Percentiles rank a stretch among this genome's conserved stretches.
phyloP scores from a whole-genome alignment of 73 alveolate species.

The Uronychia binucleata region DNA sequence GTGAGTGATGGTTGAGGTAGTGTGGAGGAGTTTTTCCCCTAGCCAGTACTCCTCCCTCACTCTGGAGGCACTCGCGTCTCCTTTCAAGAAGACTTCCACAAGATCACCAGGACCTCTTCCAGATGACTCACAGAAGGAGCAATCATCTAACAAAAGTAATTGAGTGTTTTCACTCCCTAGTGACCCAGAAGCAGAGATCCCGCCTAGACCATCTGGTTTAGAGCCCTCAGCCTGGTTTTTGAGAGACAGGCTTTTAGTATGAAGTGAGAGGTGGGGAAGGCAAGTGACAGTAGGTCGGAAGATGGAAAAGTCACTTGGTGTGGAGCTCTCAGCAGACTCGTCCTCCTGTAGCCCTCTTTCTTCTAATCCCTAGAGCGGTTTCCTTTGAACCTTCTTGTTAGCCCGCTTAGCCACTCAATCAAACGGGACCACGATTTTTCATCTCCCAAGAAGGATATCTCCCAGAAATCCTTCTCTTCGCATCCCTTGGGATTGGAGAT shows the following conservation, averaged over 20 bases:
- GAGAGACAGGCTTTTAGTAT: not conserved
- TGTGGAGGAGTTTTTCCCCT: too few species aligned
- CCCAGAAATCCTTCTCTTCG: not conserved
- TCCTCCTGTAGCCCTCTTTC: not conserved
- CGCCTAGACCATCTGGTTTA: not conserved
- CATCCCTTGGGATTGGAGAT: too few species aligned
- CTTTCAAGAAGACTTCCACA: not conserved
- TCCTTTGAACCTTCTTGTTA: not conserved
- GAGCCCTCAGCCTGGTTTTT: not conserved
- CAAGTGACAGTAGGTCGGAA: not conserved
- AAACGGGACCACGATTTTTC: not conserved
- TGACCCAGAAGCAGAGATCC: not conserved
- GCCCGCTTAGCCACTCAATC: not conserved
- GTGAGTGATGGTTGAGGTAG: too few species aligned
- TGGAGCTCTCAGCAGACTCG: not conserved
- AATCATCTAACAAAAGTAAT: not conserved
- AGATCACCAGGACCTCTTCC: not conserved
- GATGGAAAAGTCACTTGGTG: not conserved
- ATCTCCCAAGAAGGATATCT: not conserved
- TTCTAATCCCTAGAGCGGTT: not conserved
- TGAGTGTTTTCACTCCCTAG: not conserved
- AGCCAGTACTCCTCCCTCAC: conserved; percentile 3
- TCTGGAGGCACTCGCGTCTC: not conserved
- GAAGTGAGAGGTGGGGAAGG: not conserved
- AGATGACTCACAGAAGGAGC: not conserved